Conservation (phyloP, 495 filamentous ascomycete species). For the Cercophora samala region DNA sequence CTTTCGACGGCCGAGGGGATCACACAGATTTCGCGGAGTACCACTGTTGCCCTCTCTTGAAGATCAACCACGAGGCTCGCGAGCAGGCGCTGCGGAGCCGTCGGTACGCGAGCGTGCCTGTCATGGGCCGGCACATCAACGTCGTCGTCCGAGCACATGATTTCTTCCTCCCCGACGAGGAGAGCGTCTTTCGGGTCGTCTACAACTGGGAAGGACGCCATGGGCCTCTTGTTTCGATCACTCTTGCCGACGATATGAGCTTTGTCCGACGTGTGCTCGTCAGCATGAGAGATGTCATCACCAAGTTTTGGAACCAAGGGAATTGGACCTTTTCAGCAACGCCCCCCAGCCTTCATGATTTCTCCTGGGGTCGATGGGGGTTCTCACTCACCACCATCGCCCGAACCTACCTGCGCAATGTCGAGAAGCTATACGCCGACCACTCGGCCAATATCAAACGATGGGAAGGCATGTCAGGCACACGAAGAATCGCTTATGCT, state of each 20-base stretch:
- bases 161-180: not conserved
- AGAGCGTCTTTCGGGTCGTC: not conserved
- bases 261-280: not conserved
- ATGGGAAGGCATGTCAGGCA: too few species aligned
- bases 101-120: not conserved
- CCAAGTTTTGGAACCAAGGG: not conserved
- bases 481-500: too few species aligned
- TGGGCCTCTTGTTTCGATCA: not conserved
- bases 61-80: slow-evolving; percentile 2
- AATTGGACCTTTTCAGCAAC: too few species aligned
- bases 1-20: not conserved
- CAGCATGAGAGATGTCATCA: not conserved
- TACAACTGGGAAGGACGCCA: not conserved
- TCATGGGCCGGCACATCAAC: not conserved
- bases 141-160: not conserved
- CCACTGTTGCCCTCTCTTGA: not conserved
- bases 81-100: not conserved
- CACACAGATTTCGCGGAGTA: not conserved
- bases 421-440: not conserved
- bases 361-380: too few species aligned
- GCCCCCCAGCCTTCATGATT: too few species aligned
- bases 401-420: not conserved
- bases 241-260: not conserved
- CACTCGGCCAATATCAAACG: too few species aligned
- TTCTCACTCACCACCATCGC: not conserved